Percentiles rank a stretch among this genome's conserved stretches.
These are phyloP conservation scores for Trichophyton simii DNA, from an alignment of 2,329 filamentous ascomycete genomes.

Conservation along the genomic window DNA sequence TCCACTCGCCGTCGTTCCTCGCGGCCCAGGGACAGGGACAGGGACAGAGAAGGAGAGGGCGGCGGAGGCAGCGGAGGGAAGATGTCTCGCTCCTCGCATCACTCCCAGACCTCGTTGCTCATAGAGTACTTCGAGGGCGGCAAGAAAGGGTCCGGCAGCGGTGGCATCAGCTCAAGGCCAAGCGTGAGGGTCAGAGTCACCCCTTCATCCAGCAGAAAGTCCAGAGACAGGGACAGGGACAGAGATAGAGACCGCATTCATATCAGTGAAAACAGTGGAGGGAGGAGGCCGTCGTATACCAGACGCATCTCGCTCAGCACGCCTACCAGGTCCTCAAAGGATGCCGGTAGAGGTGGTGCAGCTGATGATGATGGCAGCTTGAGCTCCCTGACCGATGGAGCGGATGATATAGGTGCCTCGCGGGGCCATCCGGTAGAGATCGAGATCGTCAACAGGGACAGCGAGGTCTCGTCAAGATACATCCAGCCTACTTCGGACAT, in stretches of 20 bases:
- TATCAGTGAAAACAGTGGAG: constrained; percentile 67
- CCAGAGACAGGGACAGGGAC: constrained; percentile 23
- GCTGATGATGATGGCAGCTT: constrained; percentile 44
- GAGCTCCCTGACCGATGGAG: constrained; percentile 50
- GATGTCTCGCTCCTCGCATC: constrained; percentile 38
- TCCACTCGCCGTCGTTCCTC: constrained; percentile 44
- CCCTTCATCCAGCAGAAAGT: constrained; percentile 53
- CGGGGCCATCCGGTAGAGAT: constrained; percentile 67
- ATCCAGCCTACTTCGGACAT: constrained; percentile 67
- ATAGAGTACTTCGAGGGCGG: constrained; percentile 91
- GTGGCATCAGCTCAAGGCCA: constrained; percentile 52
- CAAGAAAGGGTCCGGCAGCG: constrained; percentile 42
- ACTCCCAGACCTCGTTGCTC: constrained; percentile 77
- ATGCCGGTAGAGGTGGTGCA: constrained; percentile 16
- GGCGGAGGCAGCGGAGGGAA: constrained; percentile 28
- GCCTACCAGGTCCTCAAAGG: constrained; percentile 27
- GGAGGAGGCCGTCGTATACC: constrained; percentile 58
- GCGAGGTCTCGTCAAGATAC: constrained; percentile 58
- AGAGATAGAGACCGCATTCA: constrained; percentile 59
- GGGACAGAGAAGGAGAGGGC: no score
- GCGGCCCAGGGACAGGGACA: constrained; percentile 43
- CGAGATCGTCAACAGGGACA: constrained; percentile 60
- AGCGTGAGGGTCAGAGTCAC: constrained; percentile 73
- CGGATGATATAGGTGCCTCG: constrained; percentile 58
- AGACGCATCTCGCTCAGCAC: constrained; percentile 52